These are phyloP conservation scores for Malus fusca DNA, from an alignment of 306 rosid species.

Conservation along the genomic window DNA sequence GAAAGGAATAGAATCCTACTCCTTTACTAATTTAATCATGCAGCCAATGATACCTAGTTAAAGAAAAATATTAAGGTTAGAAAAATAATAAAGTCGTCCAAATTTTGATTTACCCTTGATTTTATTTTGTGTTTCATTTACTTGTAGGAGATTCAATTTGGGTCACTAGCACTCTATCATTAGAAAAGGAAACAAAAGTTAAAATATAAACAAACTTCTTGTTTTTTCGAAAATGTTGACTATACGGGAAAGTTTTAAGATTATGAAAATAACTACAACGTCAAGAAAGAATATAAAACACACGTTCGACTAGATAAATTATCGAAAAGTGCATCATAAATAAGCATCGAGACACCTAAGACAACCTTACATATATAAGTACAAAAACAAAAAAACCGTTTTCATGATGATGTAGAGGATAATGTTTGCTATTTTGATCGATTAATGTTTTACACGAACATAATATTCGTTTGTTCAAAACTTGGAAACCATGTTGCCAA, in stretches of 20 bases:
- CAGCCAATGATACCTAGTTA: background rate
- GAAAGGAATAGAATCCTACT: background rate
- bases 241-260: no score
- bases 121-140: background rate
- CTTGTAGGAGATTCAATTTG: background rate
- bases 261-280: no score
- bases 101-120: background rate
- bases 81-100: background rate
- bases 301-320: no score
- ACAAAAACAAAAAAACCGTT: background rate
- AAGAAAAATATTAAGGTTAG: background rate
- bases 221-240: background rate
- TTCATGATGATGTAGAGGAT: background rate
- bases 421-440: background rate
- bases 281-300: no score
- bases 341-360: background rate
- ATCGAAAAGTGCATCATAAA: background rate
- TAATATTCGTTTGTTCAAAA: background rate
- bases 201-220: background rate
- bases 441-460: background rate
- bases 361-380: background rate
- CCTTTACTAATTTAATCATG: background rate
- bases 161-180: background rate
- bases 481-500: slow-evolving; percentile 1
- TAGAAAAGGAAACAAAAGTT: background rate